These are phyloP conservation scores for Daedaleopsis nitida DNA, from an alignment of 768 basidiomycete genomes.

Conservation along the genomic window DNA sequence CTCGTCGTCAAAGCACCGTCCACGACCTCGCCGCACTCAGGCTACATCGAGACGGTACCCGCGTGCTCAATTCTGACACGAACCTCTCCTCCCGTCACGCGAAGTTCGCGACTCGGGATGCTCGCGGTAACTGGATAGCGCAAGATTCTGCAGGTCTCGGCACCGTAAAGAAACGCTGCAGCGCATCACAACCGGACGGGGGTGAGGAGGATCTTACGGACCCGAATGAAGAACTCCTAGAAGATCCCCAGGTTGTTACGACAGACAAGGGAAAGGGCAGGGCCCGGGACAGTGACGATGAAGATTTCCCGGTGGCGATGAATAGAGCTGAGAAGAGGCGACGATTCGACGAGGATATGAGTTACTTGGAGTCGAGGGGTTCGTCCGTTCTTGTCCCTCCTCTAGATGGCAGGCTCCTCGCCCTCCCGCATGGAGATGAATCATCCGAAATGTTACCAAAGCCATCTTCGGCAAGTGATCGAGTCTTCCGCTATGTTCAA, in stretches of 20 bases:
- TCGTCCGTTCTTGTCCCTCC: not conserved
- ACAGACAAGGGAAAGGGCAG: slow-evolving; percentile 28
- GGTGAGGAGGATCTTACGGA: slow-evolving; percentile 27
- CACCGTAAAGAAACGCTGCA: slow-evolving; percentile 42
- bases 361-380: slow-evolving; percentile 49
- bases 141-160: slow-evolving; percentile 60
- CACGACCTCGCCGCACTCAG: slow-evolving; percentile 69
- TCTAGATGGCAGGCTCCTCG: not conserved
- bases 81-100: slow-evolving; percentile 40
- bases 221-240: slow-evolving; percentile 24
- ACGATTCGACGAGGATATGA: slow-evolving; percentile 51
- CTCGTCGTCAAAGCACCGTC: slow-evolving; percentile 50
- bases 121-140: slow-evolving; percentile 67
- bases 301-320: slow-evolving; percentile 17
- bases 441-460: slow-evolving; percentile 17
- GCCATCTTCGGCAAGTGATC: slow-evolving; percentile 54
- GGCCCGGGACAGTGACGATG: slow-evolving; percentile 19
- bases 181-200: slow-evolving; percentile 10
- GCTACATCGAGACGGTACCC: slow-evolving; percentile 63
- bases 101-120: slow-evolving; percentile 41
- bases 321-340: slow-evolving; percentile 41
- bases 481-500: not conserved
- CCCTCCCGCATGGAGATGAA: not conserved
- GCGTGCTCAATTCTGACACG: slow-evolving; percentile 47
- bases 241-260: slow-evolving; percentile 16